phyloP scores from a whole-genome alignment of 2,329 filamentous ascomycete species.

The Fusarium dlaminii region DNA sequence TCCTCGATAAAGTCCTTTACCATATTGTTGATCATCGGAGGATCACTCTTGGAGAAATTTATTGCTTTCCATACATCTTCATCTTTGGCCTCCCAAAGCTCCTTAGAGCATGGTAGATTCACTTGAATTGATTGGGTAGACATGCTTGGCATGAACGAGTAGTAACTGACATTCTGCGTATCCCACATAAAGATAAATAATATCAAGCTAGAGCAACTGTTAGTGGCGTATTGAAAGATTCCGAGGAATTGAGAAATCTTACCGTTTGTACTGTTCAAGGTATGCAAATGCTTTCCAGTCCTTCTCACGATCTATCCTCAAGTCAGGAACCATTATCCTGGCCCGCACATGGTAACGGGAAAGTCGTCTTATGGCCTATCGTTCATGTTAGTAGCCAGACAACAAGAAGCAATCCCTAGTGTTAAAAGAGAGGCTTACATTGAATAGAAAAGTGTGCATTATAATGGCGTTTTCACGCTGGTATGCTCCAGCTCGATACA shows the following conservation, averaged over 20 bases:
- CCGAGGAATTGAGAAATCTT: fast-evolving
- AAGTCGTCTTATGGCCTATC: neutral
- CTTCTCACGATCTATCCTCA: neutral
- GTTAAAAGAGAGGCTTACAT: neutral
- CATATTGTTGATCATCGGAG: neutral
- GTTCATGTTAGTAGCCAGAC: fast-evolving
- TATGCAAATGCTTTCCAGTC: neutral
- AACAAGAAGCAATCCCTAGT: too few species aligned
- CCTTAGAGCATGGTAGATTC: fast-evolving
- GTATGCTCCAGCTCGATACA: neutral
- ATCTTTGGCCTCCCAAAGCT: neutral
- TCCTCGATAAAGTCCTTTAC: neutral
- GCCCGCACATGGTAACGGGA: neutral
- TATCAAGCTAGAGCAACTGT: neutral
- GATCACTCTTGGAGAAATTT: neutral
- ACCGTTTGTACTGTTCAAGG: neutral
- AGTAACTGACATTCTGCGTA: neutral
- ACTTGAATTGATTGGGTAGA: neutral
- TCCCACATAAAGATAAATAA: neutral
- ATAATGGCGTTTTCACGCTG: neutral
- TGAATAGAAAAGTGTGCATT: neutral
- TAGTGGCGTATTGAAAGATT: fast-evolving
- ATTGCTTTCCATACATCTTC: neutral
- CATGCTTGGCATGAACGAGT: neutral
- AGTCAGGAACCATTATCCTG: neutral